These are phyloP conservation scores for Geotrichum ghanense DNA, from an alignment of 805 yeast species.

Conservation along the genomic window DNA sequence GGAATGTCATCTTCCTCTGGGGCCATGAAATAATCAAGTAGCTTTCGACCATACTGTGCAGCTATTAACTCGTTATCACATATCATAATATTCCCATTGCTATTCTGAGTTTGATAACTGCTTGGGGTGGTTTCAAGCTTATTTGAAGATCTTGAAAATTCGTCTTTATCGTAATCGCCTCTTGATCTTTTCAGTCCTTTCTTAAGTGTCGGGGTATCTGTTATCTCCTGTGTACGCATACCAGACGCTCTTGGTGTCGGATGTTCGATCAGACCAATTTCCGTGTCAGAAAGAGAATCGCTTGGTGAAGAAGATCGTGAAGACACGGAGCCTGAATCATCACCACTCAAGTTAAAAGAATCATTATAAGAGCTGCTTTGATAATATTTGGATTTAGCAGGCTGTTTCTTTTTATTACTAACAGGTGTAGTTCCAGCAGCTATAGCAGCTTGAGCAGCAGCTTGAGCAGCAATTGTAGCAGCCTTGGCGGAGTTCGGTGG, in stretches of 20 bases:
- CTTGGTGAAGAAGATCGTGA: conserved; percentile 36
- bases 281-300: conserved; percentile 44
- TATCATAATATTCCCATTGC: neutral
- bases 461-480: conserved; percentile 19
- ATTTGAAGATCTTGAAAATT: conserved; percentile 3
- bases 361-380: neutral
- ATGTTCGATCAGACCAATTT: conserved; percentile 30
- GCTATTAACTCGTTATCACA: conserved; percentile 5
- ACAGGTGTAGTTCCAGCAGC: conserved; percentile 15
- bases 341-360: conserved; percentile 9
- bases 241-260: conserved; percentile 4
- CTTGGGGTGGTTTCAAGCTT: neutral
- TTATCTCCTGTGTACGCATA: neutral
- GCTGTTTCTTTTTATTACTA: neutral
- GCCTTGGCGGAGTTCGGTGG: conserved; percentile 15
- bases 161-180: neutral
- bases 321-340: conserved; percentile 9
- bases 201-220: neutral
- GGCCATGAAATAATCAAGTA: conserved; percentile 43
- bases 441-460: conserved; percentile 14
- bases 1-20: conserved; percentile 54
- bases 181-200: neutral
- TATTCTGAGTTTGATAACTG: neutral
- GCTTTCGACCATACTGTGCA: conserved; percentile 33
- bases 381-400: neutral